phyloP scores from a whole-genome alignment of 192 early-diverging fungal genomes.

The Podila epigama region DNA sequence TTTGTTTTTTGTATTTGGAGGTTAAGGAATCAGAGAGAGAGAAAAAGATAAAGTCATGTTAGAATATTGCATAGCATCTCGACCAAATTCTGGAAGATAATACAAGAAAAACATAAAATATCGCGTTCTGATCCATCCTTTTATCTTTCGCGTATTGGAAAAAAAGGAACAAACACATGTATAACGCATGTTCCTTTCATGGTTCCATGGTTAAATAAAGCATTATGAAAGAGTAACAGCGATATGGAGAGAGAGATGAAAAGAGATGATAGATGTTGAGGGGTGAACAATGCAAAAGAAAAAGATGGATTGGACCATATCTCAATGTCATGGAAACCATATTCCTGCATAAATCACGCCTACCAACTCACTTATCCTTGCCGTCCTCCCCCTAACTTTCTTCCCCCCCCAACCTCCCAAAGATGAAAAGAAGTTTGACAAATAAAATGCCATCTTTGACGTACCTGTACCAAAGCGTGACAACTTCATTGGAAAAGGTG shows the following conservation, averaged over 20 bases:
- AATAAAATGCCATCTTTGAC: background rate
- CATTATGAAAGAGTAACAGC: too few relatives aligned
- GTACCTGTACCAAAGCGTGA: conserved; percentile 95
- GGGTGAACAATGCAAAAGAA: too few relatives aligned
- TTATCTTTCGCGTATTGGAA: background rate
- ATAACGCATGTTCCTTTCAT: too few relatives aligned
- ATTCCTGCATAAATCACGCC: too few relatives aligned
- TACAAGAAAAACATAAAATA: background rate
- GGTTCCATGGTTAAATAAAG: too few relatives aligned
- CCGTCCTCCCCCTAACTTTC: too few relatives aligned
- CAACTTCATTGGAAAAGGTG: conserved; percentile 98
- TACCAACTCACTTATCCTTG: too few relatives aligned
- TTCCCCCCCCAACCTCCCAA: background rate
- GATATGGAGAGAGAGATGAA: background rate
- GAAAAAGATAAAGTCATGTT: background rate
- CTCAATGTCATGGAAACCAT: too few relatives aligned
- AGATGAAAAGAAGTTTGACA: background rate
- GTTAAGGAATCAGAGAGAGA: background rate
- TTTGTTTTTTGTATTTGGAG: too few relatives aligned
- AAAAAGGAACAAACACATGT: background rate
- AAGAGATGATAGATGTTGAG: background rate
- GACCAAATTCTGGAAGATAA: background rate
- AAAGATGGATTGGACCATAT: too few relatives aligned
- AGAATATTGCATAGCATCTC: background rate
- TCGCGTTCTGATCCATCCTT: background rate